These are phyloP conservation scores for Candida vartiovaarae DNA, from an alignment of 805 yeast species.

Conservation along the genomic window DNA sequence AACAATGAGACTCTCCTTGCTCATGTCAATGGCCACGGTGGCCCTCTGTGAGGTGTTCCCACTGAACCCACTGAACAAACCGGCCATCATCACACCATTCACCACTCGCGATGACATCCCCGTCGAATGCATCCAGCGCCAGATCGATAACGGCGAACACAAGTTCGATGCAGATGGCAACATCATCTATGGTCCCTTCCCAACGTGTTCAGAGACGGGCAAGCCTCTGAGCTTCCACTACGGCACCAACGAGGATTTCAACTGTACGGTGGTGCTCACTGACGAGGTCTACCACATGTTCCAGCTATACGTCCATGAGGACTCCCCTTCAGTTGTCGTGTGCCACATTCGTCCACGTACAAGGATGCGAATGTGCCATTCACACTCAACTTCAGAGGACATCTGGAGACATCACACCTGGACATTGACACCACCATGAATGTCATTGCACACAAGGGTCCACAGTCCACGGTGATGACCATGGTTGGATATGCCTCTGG, in stretches of 20 bases:
- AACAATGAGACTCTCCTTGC: conserved; percentile 2
- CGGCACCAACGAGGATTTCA: conserved; percentile 39
- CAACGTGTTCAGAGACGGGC: conserved; percentile 58
- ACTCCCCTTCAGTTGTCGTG: conserved; percentile 61
- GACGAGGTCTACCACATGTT: conserved; percentile 67
- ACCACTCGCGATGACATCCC: conserved; percentile 34
- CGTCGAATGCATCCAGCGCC: conserved; percentile 56
- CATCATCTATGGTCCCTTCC: conserved; percentile 52
- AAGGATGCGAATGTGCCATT: conserved; percentile 44
- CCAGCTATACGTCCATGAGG: conserved; percentile 72
- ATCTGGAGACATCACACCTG: conserved; percentile 57
- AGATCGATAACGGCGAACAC: conserved; percentile 74
- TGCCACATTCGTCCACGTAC: conserved; percentile 38
- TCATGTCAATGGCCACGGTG: neutral
- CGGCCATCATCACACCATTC: conserved; percentile 22
- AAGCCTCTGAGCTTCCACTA: conserved; percentile 50
- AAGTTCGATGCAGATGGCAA: conserved; percentile 50
- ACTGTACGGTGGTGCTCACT: conserved; percentile 54
- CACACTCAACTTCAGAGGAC: conserved; percentile 58
- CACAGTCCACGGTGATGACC: conserved; percentile 33
- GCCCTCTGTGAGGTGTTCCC: conserved; percentile 12
- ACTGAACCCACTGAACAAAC: conserved; percentile 9
- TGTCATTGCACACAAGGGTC: conserved; percentile 35
- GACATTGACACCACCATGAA: conserved; percentile 57
- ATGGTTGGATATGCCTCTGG: conserved; percentile 53